Conservation (phyloP, 1,284 basidiomycete genomes). For the Erythrobasidium hasegawianum region DNA sequence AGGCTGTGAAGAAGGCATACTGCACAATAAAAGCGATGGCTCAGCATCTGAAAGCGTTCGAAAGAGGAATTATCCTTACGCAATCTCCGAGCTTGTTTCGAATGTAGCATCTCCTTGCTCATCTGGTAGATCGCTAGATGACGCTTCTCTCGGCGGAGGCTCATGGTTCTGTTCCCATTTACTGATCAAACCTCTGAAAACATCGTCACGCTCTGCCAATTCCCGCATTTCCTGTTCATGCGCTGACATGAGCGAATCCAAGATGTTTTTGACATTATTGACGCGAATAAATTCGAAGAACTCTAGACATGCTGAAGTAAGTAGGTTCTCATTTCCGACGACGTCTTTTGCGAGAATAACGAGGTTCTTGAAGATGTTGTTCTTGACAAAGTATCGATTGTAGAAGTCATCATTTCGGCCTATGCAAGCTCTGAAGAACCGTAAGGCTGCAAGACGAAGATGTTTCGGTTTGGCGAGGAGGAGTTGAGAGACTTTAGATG, state of each 20-base stretch:
- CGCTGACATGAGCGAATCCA: slow-evolving; percentile 52
- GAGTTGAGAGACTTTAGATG: slow-evolving; percentile 60
- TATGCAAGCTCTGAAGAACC: slow-evolving; percentile 83
- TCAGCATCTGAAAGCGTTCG: background rate
- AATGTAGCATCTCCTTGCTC: slow-evolving; percentile 12
- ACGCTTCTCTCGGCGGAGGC: slow-evolving; percentile 18
- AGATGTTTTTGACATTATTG: slow-evolving; percentile 60
- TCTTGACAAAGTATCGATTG: slow-evolving; percentile 76
- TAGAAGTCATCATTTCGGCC: slow-evolving; percentile 82
- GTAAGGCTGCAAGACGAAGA: slow-evolving; percentile 78
- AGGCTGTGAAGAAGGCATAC: background rate
- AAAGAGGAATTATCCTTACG: background rate
- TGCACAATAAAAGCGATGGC: background rate
- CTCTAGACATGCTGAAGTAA: slow-evolving; percentile 91
- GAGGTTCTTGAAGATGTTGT: slow-evolving; percentile 76
- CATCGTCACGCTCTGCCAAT: slow-evolving; percentile 64
- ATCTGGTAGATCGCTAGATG: background rate
- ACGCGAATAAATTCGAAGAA: slow-evolving; percentile 65
- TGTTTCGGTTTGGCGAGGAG: slow-evolving; percentile 79
- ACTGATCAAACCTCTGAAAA: slow-evolving; percentile 66
- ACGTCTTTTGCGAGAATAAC: slow-evolving; percentile 77
- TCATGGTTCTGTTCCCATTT: slow-evolving; percentile 91
- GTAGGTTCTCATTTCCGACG: slow-evolving; percentile 79
- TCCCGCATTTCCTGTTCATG: slow-evolving; percentile 59
- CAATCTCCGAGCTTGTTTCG: slow-evolving; percentile 4